Conservation (phyloP, 2,329 filamentous ascomycete genomes). For the Rhynchosporium graminicola region DNA sequence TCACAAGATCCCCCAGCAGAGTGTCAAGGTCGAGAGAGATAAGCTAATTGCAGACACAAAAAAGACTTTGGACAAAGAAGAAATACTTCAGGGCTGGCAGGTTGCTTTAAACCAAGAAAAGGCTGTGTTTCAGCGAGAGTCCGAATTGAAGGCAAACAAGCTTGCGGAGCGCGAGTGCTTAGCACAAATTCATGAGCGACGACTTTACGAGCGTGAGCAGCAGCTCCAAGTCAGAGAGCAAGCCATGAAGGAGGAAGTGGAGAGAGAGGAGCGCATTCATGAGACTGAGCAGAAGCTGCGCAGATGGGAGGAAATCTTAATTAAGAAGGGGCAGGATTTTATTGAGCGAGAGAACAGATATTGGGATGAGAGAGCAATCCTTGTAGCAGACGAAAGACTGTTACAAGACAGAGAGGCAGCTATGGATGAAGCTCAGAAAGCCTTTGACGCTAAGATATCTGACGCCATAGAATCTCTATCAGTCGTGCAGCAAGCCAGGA, state of each 20-base stretch:
- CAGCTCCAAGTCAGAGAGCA: not conserved
- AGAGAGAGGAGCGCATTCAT: not conserved
- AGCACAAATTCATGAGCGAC: not conserved
- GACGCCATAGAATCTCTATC: not conserved
- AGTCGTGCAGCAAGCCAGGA: not conserved
- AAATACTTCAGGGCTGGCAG: not conserved
- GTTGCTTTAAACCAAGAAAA: not conserved
- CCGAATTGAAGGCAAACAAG: not conserved
- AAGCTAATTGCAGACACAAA: not conserved
- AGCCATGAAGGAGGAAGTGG: not conserved
- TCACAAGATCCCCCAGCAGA: not conserved
- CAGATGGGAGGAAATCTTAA: not conserved
- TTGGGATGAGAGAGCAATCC: not conserved
- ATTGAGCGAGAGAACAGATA: not conserved
- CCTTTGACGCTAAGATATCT: not conserved
- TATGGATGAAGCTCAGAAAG: not conserved
- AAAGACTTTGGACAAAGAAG: not conserved
- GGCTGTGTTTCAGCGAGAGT: not conserved
- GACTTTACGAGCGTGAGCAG: not conserved
- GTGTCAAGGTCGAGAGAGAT: not conserved
- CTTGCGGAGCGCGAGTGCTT: not conserved
- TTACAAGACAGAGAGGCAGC: not conserved
- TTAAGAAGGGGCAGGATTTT: not conserved
- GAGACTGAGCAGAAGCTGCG: not conserved
- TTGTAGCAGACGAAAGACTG: not conserved